Percentiles rank a stretch among this genome's conserved stretches.
Evolutionary conservation across 208 protist genomes (phyloP).

Genomic region (Novymonas esmeraldas): DNA sequence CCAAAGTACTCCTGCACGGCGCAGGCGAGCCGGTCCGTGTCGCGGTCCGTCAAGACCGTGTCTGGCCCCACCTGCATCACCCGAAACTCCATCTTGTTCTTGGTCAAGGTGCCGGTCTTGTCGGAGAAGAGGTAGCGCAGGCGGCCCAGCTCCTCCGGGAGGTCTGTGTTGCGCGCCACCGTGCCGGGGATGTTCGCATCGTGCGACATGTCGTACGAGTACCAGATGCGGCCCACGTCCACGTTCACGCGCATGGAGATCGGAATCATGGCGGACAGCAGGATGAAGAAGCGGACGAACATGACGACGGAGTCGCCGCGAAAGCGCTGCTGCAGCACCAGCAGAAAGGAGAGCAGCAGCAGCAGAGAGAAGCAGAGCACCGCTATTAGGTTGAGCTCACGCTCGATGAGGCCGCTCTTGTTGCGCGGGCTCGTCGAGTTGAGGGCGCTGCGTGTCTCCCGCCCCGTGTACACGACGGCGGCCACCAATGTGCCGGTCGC

Average conservation of each 20-base stretch:
- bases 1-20: constrained; percentile 43
- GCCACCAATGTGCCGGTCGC: constrained; percentile 87
- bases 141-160: constrained; percentile 98
- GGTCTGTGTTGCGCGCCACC: constrained; percentile 95
- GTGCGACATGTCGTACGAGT: constrained; percentile 92
- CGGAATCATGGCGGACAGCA: constrained; percentile 99
- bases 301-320: constrained; percentile 89
- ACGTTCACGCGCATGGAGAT: constrained; percentile 98
- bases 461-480: constrained; percentile 94
- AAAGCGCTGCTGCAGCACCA: constrained; percentile 72
- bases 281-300: constrained; percentile 95
- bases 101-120: constrained; percentile 99
- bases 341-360: constrained; percentile 61
- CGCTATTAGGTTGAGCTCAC: constrained; percentile 95
- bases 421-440: constrained; percentile 91
- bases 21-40: constrained; percentile 46
- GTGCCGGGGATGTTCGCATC: constrained; percentile 86
- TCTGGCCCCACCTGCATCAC: constrained; percentile 53
- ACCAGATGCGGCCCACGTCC: constrained; percentile 97
- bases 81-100: constrained; percentile 95
- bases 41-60: constrained; percentile 55
- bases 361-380: constrained; percentile 89
- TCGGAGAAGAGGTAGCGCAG: constrained; percentile 98
- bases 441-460: constrained; percentile 95
- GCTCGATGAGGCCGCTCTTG: constrained; percentile 95